phyloP scores from a whole-genome alignment of 179 eudicot species.

The Silene vulgaris region DNA sequence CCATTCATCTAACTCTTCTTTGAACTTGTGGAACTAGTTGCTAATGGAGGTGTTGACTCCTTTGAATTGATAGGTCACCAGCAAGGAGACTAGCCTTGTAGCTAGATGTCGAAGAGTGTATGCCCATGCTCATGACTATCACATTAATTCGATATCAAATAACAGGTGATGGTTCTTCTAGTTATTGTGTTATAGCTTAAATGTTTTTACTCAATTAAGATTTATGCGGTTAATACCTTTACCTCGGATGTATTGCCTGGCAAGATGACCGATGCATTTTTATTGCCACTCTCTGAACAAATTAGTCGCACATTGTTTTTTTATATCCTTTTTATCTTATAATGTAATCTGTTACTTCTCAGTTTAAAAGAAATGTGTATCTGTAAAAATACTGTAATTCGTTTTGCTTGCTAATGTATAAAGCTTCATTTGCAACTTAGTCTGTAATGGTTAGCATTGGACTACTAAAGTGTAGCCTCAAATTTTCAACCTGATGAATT shows the following conservation, averaged over 20 bases:
- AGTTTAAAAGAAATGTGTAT: not conserved
- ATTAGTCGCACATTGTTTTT: not conserved
- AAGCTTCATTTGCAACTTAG: not conserved
- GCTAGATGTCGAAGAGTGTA: constrained; percentile 90
- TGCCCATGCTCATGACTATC: constrained; percentile 97
- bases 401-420: too few relatives aligned
- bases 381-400: too few relatives aligned
- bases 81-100: constrained; percentile 70
- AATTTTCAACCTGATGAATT: not conserved
- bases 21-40: not conserved
- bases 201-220: not conserved
- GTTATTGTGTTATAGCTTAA: constrained; percentile 3
- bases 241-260: not conserved
- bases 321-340: not conserved
- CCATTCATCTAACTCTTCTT: not conserved
- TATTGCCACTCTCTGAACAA: too few relatives aligned
- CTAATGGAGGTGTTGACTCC: constrained; percentile 12
- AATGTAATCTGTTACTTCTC: not conserved
- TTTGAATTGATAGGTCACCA: constrained; percentile 52
- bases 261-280: not conserved
- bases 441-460: not conserved
- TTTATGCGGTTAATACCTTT: not conserved
- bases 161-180: constrained; percentile 49
- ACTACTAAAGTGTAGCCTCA: not conserved
- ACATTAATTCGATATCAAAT: constrained; percentile 85